Base-by-base conservation (phyloP, 805 yeast species). In the Ogataea populi-albae region DNA sequence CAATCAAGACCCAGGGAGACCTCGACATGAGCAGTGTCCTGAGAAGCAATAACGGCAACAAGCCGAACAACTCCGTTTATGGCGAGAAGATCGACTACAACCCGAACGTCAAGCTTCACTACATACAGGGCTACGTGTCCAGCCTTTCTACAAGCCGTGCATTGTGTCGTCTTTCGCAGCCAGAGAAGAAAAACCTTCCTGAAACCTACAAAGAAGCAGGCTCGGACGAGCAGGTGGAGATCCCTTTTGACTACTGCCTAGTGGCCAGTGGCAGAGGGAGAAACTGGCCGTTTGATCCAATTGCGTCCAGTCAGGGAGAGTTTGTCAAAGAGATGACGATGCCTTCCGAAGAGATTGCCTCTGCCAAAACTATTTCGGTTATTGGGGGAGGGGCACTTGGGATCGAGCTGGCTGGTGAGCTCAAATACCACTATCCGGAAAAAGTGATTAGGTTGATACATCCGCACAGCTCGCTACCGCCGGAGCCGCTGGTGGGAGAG, bases 371-470 rank as follows among this genome's bases (percentile, higher is more conserved):
- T 4, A 59, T 75, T 12, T 63, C 71, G 5, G 58, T 67, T 10
- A 64, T 71, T 33, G 78, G 78, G 6, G 76, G 69, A 11, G 78
- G 78, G 12, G 71, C 76, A 2, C 55, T 70, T 12, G 77, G 77
- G 2, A 64, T 70, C 30, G 77, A 73, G 46, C 52, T 67, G 17
- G 72, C 75, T 2, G 73, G 68, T 21, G 77, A 73, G 38, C 50
- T 73, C 25, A 68, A 59, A 27, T 55, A 47, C 27, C 43, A 48
- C 14, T 68, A 56, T 40, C 61, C 63, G 3, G 56, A 57, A 6
- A 65, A 66, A 41, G 49, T 48, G 10, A 63, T 71, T 9, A 55
- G 40, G 5, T 47, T 67, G 33, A 50, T 67, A 6, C 72, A 67
- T 43, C 71, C 72, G 6, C 67, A 67, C 43, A 50, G 50, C 1